Evolutionary conservation across 805 yeast species (phyloP).

Genomic region (Candida ficus): DNA sequence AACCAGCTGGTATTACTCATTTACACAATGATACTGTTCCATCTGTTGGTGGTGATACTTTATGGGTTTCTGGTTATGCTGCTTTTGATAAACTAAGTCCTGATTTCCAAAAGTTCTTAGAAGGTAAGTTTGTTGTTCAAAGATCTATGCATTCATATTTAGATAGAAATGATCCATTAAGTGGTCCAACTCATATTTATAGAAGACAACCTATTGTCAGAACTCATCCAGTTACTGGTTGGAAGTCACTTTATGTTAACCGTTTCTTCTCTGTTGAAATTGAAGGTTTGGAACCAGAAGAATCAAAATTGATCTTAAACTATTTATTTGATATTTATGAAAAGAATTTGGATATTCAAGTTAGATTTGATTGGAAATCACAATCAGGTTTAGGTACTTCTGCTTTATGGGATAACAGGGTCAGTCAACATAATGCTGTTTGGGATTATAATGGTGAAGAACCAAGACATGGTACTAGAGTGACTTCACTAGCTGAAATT

Average conservation of each 20-base stretch:
- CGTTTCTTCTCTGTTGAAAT: constrained; percentile 42
- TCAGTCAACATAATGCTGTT: constrained; percentile 46
- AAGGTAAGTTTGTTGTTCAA: constrained; percentile 45
- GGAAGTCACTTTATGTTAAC: constrained; percentile 52
- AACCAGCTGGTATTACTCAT: constrained; percentile 51
- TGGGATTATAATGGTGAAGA: constrained; percentile 31
- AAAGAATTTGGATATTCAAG: constrained; percentile 49
- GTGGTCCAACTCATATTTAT: constrained; percentile 41
- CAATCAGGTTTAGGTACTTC: constrained; percentile 40
- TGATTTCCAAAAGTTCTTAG: constrained; percentile 44
- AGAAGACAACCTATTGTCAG: constrained; percentile 53
- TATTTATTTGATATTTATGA: constrained; percentile 40
- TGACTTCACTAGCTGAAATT: constrained; percentile 40
- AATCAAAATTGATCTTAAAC: constrained; percentile 39
- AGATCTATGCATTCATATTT: constrained; percentile 35
- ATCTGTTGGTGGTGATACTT: constrained; percentile 48
- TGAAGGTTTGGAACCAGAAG: constrained; percentile 44
- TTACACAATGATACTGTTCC: constrained; percentile 49
- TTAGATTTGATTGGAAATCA: constrained; percentile 44
- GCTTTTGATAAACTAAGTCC: constrained; percentile 53
- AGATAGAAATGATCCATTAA: constrained; percentile 37
- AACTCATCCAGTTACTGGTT: constrained; percentile 59
- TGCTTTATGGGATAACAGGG: constrained; percentile 58
- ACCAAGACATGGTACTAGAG: constrained; percentile 41
- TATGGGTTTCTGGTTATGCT: constrained; percentile 53